Evolutionary conservation across 2,329 filamentous ascomycete species (phyloP), one percentile per base, ranked within the genome.

Genomic region (Cercospora canescens): DNA sequence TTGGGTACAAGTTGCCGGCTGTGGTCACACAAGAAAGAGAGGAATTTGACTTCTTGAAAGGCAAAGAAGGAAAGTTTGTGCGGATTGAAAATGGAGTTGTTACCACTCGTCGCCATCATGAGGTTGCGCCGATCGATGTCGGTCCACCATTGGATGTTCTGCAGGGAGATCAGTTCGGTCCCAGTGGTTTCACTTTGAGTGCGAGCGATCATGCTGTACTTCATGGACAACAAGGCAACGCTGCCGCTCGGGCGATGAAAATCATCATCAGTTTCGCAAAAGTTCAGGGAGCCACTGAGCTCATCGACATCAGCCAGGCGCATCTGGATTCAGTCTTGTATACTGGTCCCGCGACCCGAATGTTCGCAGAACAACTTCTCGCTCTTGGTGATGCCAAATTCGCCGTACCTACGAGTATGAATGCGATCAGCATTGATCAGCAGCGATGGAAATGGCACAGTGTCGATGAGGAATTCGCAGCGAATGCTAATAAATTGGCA

Each of bases 281-380:
- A 1, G 64, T 83, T 0, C 75, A 77, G 68, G 76, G 74, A 3
- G 78, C 76, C 0, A 67, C 56, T 0, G 55, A 72, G 6, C 67
- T 83, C 1, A 76, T 81, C 16, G 70, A 79, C 41, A 73, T 83
- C 12, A 75, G 72, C 0, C 80, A 80, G 66, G 80, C 76, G 30
- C 81, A 83, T 60, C 78, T 83, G 11, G 81, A 83, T 58, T 79
- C 81, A 62, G 70, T 69, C 35, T 74, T 80, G 37, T 83, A 83
- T 63, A 80, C 78, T 0, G 81, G 82, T 0, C 77, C 78, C 0
- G 79, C 73, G 3, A 76, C 74, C 12, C 69, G 83, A 0, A 60
- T 67, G 1, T 78, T 83, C 34, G 78, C 80, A 2, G 70, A 81
- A 61, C 73, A 62, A 5, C 71, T 83, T 1, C 72, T 74, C 0